Percentiles rank a stretch among this genome's conserved stretches.
phyloP scores from a whole-genome alignment of 352 stramenopile genomes.

The Phytophthora parvispora region DNA sequence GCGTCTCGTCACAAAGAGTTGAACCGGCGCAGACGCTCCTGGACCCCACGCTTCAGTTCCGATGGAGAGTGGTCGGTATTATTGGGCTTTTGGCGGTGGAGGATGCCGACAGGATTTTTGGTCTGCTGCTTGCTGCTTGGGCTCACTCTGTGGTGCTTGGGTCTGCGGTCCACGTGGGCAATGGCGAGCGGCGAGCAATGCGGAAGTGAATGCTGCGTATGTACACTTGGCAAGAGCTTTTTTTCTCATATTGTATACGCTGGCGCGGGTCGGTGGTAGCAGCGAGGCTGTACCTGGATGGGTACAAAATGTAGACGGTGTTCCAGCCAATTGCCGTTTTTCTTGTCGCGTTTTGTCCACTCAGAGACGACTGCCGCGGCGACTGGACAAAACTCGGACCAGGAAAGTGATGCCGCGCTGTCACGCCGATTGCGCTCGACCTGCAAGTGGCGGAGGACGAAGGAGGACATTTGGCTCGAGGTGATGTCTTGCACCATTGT shows the following conservation, averaged over 20 bases:
- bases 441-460: neutral
- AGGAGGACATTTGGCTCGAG: neutral
- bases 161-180: neutral
- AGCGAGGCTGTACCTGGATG: neutral
- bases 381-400: constrained; percentile 21
- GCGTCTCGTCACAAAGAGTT: constrained; percentile 6
- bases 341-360: constrained; percentile 1
- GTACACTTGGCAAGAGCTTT: neutral
- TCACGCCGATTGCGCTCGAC: constrained; percentile 8
- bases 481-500: neutral
- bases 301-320: constrained; percentile 2
- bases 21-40: constrained; percentile 14
- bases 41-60: neutral
- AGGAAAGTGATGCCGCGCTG: constrained; percentile 12
- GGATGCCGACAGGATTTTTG: neutral
- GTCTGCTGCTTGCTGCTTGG: neutral
- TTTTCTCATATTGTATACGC: constrained; percentile 25
- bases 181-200: constrained; percentile 22
- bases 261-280: neutral
- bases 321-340: neutral
- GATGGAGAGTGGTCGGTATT: neutral
- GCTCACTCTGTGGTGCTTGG: neutral
- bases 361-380: neutral
- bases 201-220: constrained; percentile 8
- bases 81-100: neutral